Conservation (phyloP, 2,329 filamentous ascomycete species). For the Gliomastix tumulicola region DNA sequence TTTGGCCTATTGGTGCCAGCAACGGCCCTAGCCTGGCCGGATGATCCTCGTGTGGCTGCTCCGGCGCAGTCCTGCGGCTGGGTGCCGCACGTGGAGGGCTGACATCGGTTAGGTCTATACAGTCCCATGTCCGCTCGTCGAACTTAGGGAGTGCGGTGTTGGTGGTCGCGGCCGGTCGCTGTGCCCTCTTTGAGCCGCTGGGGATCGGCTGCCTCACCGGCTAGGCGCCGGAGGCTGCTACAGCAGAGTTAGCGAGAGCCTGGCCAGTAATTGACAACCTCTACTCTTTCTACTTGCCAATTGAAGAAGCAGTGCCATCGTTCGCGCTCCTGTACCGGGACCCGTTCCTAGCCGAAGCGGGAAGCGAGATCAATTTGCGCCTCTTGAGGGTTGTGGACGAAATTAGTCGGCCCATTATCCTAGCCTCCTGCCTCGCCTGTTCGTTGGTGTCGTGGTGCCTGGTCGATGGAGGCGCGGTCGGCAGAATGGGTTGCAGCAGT, state of each 20-base stretch:
- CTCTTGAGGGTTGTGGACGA: constrained; percentile 35
- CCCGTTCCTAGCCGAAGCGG: too few relatives aligned
- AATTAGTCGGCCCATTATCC: constrained; percentile 36
- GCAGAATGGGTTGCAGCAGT: too few relatives aligned
- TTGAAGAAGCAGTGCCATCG: too few relatives aligned
- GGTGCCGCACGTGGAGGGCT: constrained; percentile 23
- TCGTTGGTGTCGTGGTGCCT: constrained; percentile 2
- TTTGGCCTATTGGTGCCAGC: constrained; percentile 33
- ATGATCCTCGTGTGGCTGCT: constrained; percentile 35
- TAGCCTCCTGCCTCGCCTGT: constrained; percentile 16
- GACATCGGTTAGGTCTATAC: constrained; percentile 31
- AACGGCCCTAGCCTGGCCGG: constrained; percentile 28
- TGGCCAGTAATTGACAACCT: too few relatives aligned
- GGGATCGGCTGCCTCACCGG: too few relatives aligned
- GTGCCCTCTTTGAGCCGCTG: too few relatives aligned
- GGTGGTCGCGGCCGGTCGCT: constrained; percentile 16
- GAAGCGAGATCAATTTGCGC: constrained; percentile 34
- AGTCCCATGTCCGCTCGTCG: constrained; percentile 24
- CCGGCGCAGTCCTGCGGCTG: constrained; percentile 26
- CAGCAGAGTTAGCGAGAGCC: too few relatives aligned
- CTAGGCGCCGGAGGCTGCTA: too few relatives aligned
- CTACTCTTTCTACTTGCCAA: too few relatives aligned
- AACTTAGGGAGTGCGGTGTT: constrained; percentile 9
- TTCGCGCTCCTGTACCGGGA: too few relatives aligned
- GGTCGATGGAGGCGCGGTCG: too few relatives aligned